phyloP scores from a whole-genome alignment of 108 stramenopile genomes.

The Fistulifera pelliculosa region DNA sequence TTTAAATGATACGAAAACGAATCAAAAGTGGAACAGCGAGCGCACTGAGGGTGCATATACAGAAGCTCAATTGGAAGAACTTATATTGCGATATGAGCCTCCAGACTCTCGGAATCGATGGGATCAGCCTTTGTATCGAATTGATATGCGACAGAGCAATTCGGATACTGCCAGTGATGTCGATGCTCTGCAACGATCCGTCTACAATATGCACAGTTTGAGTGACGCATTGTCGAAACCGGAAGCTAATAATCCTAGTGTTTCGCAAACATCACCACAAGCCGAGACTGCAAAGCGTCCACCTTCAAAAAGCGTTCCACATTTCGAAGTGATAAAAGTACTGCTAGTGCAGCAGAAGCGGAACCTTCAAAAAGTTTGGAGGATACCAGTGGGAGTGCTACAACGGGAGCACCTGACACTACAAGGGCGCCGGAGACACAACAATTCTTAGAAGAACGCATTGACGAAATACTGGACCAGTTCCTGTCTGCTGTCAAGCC shows the following conservation, averaged over 20 bases:
- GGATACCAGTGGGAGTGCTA: no score
- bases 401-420: no score
- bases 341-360: not conserved
- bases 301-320: constrained; percentile 4
- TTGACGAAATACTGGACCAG: constrained; percentile 58
- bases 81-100: constrained; percentile 79
- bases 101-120: constrained; percentile 82
- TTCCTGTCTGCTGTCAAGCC: constrained; percentile 39
- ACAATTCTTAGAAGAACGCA: constrained; percentile 47
- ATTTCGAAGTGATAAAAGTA: constrained; percentile 4
- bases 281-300: not conserved
- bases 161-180: constrained; percentile 23
- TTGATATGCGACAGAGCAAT: constrained; percentile 34
- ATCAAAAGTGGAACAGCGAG: constrained; percentile 39
- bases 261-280: constrained; percentile 1
- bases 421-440: not conserved
- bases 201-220: constrained; percentile 60
- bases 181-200: constrained; percentile 21
- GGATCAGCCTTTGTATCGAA: constrained; percentile 75
- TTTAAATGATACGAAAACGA: constrained; percentile 32
- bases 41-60: constrained; percentile 23
- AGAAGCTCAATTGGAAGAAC: constrained; percentile 42
- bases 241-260: not conserved
- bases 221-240: constrained; percentile 21
- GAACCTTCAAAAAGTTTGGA: constrained; percentile 1